Evolutionary conservation across 352 stramenopile species (phyloP).

Genomic region (Phytophthora pisi): DNA sequence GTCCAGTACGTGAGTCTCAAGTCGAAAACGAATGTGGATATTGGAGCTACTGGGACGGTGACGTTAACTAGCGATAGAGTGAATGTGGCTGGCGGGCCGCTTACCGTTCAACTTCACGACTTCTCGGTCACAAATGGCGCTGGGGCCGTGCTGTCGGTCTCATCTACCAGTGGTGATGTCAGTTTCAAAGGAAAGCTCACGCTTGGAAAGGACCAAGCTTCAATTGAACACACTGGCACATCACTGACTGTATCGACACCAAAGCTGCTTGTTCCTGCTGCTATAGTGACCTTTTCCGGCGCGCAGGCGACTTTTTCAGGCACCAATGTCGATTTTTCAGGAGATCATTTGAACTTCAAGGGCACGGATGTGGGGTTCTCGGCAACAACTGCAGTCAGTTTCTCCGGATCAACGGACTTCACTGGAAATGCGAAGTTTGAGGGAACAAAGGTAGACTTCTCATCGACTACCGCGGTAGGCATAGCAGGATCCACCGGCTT

Average conservation of each 20-base stretch:
- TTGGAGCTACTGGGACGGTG: slow-evolving; percentile 33
- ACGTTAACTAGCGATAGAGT: slow-evolving; percentile 37
- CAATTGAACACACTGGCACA: slow-evolving; percentile 35
- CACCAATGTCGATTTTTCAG: slow-evolving; percentile 12
- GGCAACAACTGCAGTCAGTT: background rate
- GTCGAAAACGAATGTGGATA: slow-evolving; percentile 36
- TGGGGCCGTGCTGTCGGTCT: slow-evolving; percentile 24
- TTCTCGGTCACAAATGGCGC: slow-evolving; percentile 28
- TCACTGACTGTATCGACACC: slow-evolving; percentile 42
- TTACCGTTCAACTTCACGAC: slow-evolving; percentile 35
- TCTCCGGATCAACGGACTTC: background rate
- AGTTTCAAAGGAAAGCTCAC: slow-evolving; percentile 33
- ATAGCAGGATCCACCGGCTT: background rate
- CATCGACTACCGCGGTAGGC: background rate
- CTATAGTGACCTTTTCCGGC: slow-evolving; percentile 17
- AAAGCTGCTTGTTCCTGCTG: slow-evolving; percentile 12
- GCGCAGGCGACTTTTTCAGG: slow-evolving; percentile 12
- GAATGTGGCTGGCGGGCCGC: slow-evolving; percentile 33
- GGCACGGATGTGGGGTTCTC: slow-evolving; percentile 1
- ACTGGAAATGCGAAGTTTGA: background rate
- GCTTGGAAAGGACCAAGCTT: slow-evolving; percentile 21
- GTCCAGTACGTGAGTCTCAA: slow-evolving; percentile 39
- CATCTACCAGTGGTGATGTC: slow-evolving; percentile 31
- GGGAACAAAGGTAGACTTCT: background rate
- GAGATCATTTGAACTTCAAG: slow-evolving; percentile 1